phyloP scores from a whole-genome alignment of 768 basidiomycete genomes.

The Cantharellus anzutake region DNA sequence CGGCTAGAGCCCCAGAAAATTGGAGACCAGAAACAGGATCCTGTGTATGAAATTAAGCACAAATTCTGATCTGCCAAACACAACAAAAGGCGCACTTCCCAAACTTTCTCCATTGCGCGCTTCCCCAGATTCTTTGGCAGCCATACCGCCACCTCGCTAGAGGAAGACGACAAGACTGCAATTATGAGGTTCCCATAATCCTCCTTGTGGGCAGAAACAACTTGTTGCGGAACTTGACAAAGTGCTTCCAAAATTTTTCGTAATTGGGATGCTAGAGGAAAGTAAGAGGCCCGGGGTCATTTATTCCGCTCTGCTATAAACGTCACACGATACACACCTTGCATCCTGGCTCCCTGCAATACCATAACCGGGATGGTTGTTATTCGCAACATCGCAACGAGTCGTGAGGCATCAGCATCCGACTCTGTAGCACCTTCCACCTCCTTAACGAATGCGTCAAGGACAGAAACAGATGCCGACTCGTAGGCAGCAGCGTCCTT shows the following conservation, averaged over 20 bases:
- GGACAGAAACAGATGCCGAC: slow-evolving; percentile 17
- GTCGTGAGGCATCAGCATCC: neutral
- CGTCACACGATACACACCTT: slow-evolving; percentile 25
- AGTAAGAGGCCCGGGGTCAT: neutral
- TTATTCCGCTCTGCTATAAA: slow-evolving; percentile 12
- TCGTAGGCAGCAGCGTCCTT: slow-evolving; percentile 24
- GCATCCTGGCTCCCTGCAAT: slow-evolving; percentile 50
- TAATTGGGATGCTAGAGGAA: too few relatives aligned
- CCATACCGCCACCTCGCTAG: slow-evolving; percentile 29
- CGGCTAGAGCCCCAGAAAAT: slow-evolving; percentile 41
- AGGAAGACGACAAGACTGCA: neutral
- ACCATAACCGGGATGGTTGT: slow-evolving; percentile 38
- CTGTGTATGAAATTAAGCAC: slow-evolving; percentile 1
- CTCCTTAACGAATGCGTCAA: slow-evolving; percentile 28
- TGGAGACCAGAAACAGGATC: slow-evolving; percentile 27
- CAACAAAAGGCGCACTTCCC: slow-evolving; percentile 12
- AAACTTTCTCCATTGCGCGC: slow-evolving; percentile 33
- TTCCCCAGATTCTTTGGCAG: slow-evolving; percentile 25
- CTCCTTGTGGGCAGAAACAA: slow-evolving; percentile 4
- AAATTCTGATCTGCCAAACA: neutral
- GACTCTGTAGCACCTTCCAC: neutral
- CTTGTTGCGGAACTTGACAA: slow-evolving; percentile 14
- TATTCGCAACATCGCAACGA: slow-evolving; percentile 23
- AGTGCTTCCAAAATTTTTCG: neutral
- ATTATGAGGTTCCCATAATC: slow-evolving; percentile 5